Evolutionary conservation across 495 filamentous ascomycete species (phyloP).

Genomic region (Aspergillus taichungensis): DNA sequence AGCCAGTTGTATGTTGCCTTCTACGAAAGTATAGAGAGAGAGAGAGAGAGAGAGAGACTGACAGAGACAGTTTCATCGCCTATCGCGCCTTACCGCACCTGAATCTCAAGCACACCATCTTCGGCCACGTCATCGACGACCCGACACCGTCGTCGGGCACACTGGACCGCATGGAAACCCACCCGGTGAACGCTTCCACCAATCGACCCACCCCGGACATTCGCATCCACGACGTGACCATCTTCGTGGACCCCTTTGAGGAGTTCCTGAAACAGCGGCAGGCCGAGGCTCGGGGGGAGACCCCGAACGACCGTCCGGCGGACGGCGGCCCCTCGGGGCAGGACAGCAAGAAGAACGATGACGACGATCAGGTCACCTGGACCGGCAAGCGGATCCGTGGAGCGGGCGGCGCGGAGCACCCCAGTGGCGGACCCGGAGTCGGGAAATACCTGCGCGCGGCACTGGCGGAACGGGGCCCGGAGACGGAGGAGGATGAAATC

Average conservation of each 20-base stretch:
- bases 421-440: slow-evolving; percentile 42
- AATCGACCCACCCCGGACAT: slow-evolving; percentile 69
- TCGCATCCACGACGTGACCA: slow-evolving; percentile 68
- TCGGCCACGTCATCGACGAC: slow-evolving; percentile 75
- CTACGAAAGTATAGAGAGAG: too few relatives aligned
- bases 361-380: slow-evolving; percentile 87
- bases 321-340: slow-evolving; percentile 27
- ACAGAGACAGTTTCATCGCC: slow-evolving; percentile 57
- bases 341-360: slow-evolving; percentile 42
- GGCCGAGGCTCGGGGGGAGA: slow-evolving; percentile 26
- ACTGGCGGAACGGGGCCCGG: slow-evolving; percentile 26
- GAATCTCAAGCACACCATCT: slow-evolving; percentile 93
- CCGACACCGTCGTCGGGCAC: slow-evolving; percentile 49
- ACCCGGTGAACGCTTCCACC: slow-evolving; percentile 54
- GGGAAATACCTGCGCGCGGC: slow-evolving; percentile 74
- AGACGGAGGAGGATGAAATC: slow-evolving; percentile 48
- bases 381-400: slow-evolving; percentile 73
- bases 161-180: slow-evolving; percentile 62
- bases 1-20: slow-evolving; percentile 61
- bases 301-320: slow-evolving; percentile 30
- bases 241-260: slow-evolving; percentile 93
- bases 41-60: too few relatives aligned
- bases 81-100: slow-evolving; percentile 78
- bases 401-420: slow-evolving; percentile 41
- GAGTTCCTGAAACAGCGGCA: slow-evolving; percentile 61